Evolutionary conservation across 495 filamentous ascomycete species (phyloP).

Genomic region (Neurospora sp.): DNA sequence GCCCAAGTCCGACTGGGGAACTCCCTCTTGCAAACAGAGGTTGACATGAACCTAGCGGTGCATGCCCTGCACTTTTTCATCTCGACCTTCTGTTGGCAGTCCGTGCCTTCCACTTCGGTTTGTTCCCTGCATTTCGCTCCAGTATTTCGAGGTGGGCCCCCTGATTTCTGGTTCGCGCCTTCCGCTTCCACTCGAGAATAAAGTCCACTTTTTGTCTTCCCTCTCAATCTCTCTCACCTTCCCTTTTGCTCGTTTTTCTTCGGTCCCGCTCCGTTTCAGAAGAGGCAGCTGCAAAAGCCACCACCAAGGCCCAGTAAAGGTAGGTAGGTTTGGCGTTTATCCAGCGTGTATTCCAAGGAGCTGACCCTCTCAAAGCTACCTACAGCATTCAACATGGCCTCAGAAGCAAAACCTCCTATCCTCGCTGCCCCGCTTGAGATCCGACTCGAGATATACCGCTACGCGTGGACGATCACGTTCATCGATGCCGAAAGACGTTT

Average conservation of each 20-base stretch:
- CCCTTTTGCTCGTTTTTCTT: background rate
- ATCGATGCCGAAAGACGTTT: too few relatives aligned
- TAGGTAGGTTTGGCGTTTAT: background rate
- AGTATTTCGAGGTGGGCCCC: too few relatives aligned
- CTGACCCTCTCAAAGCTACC: background rate
- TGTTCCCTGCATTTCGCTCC: background rate
- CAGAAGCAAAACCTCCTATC: background rate
- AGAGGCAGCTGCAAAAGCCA: background rate
- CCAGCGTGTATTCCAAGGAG: background rate
- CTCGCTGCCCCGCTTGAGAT: background rate
- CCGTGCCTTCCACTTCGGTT: background rate
- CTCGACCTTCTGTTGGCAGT: background rate
- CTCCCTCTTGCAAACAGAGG: background rate
- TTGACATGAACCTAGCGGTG: background rate
- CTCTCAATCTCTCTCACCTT: background rate
- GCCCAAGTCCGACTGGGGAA: background rate
- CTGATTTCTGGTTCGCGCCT: too few relatives aligned
- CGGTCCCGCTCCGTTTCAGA: too few relatives aligned
- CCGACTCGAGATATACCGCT: background rate
- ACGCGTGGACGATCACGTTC: background rate
- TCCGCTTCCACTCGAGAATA: background rate
- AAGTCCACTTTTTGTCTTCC: background rate
- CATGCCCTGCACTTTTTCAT: background rate
- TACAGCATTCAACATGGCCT: background rate
- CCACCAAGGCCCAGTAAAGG: background rate